These are phyloP conservation scores for Venturia aucupariae DNA, from an alignment of 2,329 filamentous ascomycete genomes.

Conservation along the genomic window DNA sequence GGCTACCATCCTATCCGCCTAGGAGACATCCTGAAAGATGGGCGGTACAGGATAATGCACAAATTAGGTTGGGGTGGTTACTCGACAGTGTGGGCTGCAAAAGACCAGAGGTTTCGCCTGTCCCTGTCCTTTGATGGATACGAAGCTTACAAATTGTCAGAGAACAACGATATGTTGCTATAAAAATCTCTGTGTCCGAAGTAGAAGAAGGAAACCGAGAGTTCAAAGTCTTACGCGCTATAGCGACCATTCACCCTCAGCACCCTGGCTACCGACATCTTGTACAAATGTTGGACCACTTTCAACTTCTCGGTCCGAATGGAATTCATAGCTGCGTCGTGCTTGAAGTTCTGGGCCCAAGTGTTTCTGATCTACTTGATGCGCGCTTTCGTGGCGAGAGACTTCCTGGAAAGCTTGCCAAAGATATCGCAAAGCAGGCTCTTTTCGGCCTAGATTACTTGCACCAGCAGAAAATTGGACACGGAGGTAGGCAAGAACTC, in stretches of 20 bases:
- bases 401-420: conserved; percentile 30
- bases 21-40: conserved; percentile 18
- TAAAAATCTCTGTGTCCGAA: conserved; percentile 21
- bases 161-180: conserved; percentile 19
- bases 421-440: conserved; percentile 25
- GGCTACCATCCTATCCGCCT: conserved; percentile 21
- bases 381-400: conserved; percentile 26
- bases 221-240: conserved; percentile 16
- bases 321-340: conserved; percentile 38
- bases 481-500: conserved; percentile 21
- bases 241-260: conserved; percentile 15
- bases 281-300: conserved; percentile 29
- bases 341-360: conserved; percentile 33
- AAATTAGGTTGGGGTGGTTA: conserved; percentile 11
- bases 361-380: conserved; percentile 27
- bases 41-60: conserved; percentile 17
- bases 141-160: conserved; percentile 15
- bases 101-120: conserved; percentile 17
- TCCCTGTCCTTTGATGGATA: not conserved
- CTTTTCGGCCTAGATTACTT: conserved; percentile 19
- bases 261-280: conserved; percentile 22
- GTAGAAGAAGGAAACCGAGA: conserved; percentile 16
- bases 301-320: conserved; percentile 35
- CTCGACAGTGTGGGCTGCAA: conserved; percentile 14
- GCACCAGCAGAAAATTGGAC: conserved; percentile 21